These are phyloP conservation scores for Cyclotella distinguenda DNA, from an alignment of 108 stramenopile species.

Conservation along the genomic window DNA sequence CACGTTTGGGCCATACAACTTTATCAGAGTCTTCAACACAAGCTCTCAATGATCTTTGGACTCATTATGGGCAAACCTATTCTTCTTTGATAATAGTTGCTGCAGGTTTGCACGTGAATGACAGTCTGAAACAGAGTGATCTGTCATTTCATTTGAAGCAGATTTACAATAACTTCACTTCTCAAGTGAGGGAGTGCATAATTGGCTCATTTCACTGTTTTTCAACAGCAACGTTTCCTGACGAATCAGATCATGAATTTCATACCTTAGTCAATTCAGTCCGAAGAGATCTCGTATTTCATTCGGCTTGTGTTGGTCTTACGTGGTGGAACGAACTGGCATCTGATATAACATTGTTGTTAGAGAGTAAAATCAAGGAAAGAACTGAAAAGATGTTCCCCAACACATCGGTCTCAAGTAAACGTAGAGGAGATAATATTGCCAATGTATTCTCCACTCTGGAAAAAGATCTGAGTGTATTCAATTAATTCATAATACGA, in stretches of 20 bases:
- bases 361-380: slow-evolving; percentile 2
- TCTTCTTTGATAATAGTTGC: slow-evolving; percentile 39
- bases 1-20: slow-evolving; percentile 7
- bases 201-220: slow-evolving; percentile 7
- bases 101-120: slow-evolving; percentile 39
- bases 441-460: slow-evolving; percentile 21
- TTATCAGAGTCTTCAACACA: slow-evolving; percentile 26
- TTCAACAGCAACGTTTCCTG: not conserved
- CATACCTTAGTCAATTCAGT: slow-evolving; percentile 24
- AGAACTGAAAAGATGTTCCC: not conserved
- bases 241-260: slow-evolving; percentile 1
- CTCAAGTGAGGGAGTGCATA: slow-evolving; percentile 33
- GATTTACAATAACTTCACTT: slow-evolving; percentile 25
- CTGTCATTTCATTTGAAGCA: slow-evolving; percentile 10
- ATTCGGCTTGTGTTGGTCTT: slow-evolving; percentile 21
- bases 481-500: too few species aligned
- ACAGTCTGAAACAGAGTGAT: slow-evolving; percentile 6
- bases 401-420: not conserved
- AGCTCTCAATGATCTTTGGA: slow-evolving; percentile 25
- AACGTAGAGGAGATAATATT: slow-evolving; percentile 8
- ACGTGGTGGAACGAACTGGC: slow-evolving; percentile 42
- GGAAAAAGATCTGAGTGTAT: slow-evolving; percentile 24
- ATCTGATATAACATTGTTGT: slow-evolving; percentile 7
- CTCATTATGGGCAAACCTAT: slow-evolving; percentile 34
- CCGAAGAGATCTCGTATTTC: slow-evolving; percentile 19